Evolutionary conservation across 2,329 filamentous ascomycete species (phyloP).

Genomic region (Cytospora chrysosperma): DNA sequence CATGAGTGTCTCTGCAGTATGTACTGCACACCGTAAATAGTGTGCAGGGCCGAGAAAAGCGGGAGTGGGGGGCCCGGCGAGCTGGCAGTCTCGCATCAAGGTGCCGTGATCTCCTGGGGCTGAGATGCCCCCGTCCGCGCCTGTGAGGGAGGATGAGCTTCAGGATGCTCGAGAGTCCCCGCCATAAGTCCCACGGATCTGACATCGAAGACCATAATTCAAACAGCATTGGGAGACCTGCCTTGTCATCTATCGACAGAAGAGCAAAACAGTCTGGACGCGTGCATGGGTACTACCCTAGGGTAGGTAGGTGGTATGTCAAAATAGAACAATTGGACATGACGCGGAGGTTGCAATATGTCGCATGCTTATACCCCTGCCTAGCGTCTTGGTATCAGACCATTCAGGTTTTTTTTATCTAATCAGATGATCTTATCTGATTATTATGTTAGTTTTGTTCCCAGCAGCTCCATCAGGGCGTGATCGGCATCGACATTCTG

Average conservation of each 20-base stretch:
- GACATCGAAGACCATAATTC: background rate
- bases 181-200: background rate
- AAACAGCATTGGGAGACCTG: background rate
- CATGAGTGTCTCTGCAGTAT: background rate
- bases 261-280: background rate
- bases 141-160: background rate
- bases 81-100: background rate
- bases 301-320: too few relatives aligned
- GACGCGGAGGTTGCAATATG: background rate
- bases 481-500: background rate
- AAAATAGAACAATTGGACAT: background rate
- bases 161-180: background rate
- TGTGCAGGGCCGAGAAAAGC: background rate
- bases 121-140: too few relatives aligned
- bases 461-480: background rate
- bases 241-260: background rate
- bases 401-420: background rate
- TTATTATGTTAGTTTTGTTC: background rate
- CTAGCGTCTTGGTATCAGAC: background rate
- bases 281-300: too few relatives aligned
- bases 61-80: background rate
- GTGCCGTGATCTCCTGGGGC: background rate
- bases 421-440: background rate
- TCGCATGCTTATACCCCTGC: background rate
- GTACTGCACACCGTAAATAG: background rate